Base-by-base conservation (phyloP, 2,329 filamentous ascomycete species). In the Pestalotiopsis sp. region DNA sequence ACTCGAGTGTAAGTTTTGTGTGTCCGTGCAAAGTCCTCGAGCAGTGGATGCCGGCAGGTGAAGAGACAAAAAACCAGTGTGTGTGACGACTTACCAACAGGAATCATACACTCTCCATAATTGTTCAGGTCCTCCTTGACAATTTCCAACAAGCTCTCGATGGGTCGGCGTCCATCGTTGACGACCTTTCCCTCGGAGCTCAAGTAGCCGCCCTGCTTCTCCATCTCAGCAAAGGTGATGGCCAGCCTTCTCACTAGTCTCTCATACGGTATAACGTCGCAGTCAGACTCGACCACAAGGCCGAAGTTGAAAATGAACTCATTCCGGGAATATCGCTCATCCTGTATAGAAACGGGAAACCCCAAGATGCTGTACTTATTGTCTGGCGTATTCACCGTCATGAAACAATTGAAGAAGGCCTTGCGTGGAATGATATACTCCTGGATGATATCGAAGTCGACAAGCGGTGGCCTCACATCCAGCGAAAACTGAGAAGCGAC, bases 221-320 rank as follows among this genome's bases (percentile, higher is more conserved):
- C 96, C 84, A 98, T 88, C 74, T 93, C 93, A 71, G 92, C 90
- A 83, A 98, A 94, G 36, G 96, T 90, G 70, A 91, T 87, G 2
- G 95, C 96, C 64, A 98, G 85, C 75, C 97, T 93, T 72, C 92
- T 86, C 66, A 97, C 94, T 39, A 98, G 93, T 72, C 91, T 91
- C 80, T 95, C 93, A 79, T 94, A 97, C 41, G 91, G 92, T 63
- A 88, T 88, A 78, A 92, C 92, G 76, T 97, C 93, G 66, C 84
- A 82, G 65, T 86, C 84, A 61, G 81, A 81, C 64, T 92, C 88
- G 64, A 97, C 85, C 36, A 97, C 92, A 59, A 98, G 85, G 69
- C 94, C 94, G 77, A 98, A 97, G 80, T 98, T 98, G 88, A 98
- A 99, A 77, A 98, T 97, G 84, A 98, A 98, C 80, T 97, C 93